A percentile compares a stretch with the other conserved stretches of the same genome.
These are phyloP conservation scores for Aspergillus versicolor DNA, from an alignment of 2,329 filamentous ascomycete species.

Conservation along the genomic window DNA sequence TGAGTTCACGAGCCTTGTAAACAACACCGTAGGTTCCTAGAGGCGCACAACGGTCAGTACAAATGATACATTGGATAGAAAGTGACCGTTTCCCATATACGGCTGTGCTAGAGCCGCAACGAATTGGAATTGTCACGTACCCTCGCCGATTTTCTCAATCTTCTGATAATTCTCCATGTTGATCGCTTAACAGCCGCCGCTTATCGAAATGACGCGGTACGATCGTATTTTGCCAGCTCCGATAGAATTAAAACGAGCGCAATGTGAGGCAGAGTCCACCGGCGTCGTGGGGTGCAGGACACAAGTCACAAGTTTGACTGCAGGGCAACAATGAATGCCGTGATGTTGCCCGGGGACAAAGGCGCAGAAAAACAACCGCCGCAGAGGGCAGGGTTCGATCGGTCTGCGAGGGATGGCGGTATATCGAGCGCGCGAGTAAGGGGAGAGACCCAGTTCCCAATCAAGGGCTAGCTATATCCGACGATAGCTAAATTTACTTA, in stretches of 20 bases:
- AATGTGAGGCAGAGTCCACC: conserved; percentile 12
- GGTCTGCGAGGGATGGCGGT: conserved; percentile 10
- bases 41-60: not conserved
- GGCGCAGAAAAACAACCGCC: conserved; percentile 14
- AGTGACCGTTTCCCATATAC: not conserved
- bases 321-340: conserved; percentile 8
- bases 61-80: not conserved
- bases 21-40: conserved; percentile 91
- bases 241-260: not conserved
- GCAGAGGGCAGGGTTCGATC: conserved; percentile 3
- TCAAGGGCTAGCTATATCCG: conserved; percentile 1
- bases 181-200: not conserved
- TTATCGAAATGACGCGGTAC: not conserved
- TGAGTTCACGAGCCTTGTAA: conserved; percentile 88
- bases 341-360: conserved; percentile 23
- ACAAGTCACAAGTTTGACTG: conserved; percentile 11
- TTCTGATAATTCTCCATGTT: conserved; percentile 95
- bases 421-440: conserved; percentile 1
- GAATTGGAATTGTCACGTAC: conserved; percentile 52
- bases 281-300: conserved; percentile 14
- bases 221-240: not conserved
- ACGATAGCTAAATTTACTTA: conserved; percentile 9
- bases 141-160: conserved; percentile 94
- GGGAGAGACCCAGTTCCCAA: conserved; percentile 7
- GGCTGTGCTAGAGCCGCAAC: not conserved